A percentile compares a stretch with the other conserved stretches of the same genome.
These are phyloP conservation scores for Aegle marmelos DNA, from an alignment of 345 rosid species.

Conservation along the genomic window DNA sequence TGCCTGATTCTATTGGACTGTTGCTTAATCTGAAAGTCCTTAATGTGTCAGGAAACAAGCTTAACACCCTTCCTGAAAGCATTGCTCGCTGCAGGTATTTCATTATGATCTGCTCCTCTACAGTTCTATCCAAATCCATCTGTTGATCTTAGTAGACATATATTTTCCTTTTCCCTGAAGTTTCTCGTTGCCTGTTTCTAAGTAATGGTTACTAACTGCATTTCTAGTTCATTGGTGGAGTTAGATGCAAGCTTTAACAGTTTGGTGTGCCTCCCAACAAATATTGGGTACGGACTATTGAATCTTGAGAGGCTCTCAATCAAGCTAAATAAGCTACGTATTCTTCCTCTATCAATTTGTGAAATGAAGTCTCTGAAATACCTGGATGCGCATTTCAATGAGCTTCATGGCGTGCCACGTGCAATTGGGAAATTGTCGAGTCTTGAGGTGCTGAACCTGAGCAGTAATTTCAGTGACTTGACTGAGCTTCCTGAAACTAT, in stretches of 20 bases:
- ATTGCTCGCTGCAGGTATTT: slow-evolving; percentile 61
- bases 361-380: slow-evolving; percentile 68
- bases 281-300: slow-evolving; percentile 69
- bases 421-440: slow-evolving; percentile 65
- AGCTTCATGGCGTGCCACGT: slow-evolving; percentile 70
- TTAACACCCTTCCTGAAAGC: slow-evolving; percentile 76
- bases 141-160: neutral
- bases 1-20: slow-evolving; percentile 83
- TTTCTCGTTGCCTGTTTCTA: neutral
- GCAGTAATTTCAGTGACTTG: slow-evolving; percentile 86
- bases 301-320: slow-evolving; percentile 66
- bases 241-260: slow-evolving; percentile 84
- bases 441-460: slow-evolving; percentile 73
- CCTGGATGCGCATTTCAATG: slow-evolving; percentile 89
- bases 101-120: neutral
- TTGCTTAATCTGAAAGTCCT: slow-evolving; percentile 60
- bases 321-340: slow-evolving; percentile 67
- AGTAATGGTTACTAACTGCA: neutral
- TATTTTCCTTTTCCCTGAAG: neutral
- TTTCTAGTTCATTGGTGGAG: slow-evolving; percentile 67
- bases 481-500: slow-evolving; percentile 64
- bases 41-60: slow-evolving; percentile 71
- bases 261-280: slow-evolving; percentile 61
- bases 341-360: slow-evolving; percentile 67
- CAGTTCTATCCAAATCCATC: neutral